Evolutionary conservation across 139 green algal genomes (phyloP).

Genomic region (Nannochloris sp.): DNA sequence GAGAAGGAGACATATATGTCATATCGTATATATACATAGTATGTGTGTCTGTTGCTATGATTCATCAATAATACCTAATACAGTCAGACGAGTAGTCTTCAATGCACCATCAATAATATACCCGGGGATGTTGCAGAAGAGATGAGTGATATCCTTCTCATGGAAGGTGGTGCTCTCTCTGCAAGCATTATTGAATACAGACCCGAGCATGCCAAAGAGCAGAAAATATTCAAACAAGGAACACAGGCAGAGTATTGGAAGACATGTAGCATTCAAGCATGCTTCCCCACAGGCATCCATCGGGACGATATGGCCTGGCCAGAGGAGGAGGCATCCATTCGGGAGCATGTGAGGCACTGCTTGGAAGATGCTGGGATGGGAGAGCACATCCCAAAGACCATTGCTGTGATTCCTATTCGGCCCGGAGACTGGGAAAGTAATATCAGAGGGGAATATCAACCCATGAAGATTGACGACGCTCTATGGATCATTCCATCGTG

Average conservation of each 20-base stretch:
- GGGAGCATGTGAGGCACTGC: not conserved
- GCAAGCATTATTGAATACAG: constrained; percentile 44
- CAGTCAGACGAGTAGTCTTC: too few species aligned
- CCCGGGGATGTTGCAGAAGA: constrained; percentile 29
- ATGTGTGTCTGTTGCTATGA: too few species aligned
- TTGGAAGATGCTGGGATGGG: constrained; percentile 2
- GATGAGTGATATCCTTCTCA: constrained; percentile 51
- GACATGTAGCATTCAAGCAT: constrained; percentile 40
- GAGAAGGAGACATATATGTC: too few species aligned
- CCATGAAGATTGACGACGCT: constrained; percentile 12
- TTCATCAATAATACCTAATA: too few species aligned
- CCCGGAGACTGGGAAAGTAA: constrained; percentile 55
- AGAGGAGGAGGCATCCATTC: not conserved
- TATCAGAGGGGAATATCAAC: constrained; percentile 34
- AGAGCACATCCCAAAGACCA: not conserved
- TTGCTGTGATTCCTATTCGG: constrained; percentile 28
- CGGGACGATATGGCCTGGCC: not conserved
- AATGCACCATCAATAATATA: too few species aligned
- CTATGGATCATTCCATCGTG: constrained; percentile 68
- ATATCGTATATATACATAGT: too few species aligned
- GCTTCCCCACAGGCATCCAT: constrained; percentile 29
- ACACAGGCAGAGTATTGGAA: constrained; percentile 40
- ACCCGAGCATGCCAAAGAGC: constrained; percentile 21
- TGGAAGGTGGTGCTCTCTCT: constrained; percentile 45
- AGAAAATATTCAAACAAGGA: constrained; percentile 46